These are phyloP conservation scores for Cystoisospora suis DNA, from an alignment of 169 alveolate genomes.

Conservation along the genomic window DNA sequence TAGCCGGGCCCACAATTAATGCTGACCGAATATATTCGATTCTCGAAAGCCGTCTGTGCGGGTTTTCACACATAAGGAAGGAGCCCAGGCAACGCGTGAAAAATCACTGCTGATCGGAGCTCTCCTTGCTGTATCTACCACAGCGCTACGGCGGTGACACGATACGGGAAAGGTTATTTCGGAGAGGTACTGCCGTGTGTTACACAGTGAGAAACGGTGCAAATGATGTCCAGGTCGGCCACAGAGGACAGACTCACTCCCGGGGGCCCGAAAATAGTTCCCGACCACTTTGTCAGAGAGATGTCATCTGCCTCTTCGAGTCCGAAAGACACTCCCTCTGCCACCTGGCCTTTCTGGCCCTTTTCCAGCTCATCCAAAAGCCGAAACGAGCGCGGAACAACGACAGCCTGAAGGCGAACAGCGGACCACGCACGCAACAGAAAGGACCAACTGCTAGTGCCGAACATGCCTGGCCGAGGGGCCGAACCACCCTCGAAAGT, in stretches of 20 bases:
- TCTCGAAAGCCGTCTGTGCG: conserved; percentile 94
- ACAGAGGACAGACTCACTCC: conserved; percentile 84
- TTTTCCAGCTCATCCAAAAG: conserved; percentile 95
- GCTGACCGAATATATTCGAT: conserved; percentile 92
- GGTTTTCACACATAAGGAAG: too few relatives aligned
- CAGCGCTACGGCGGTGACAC: too few relatives aligned
- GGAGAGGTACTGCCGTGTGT: too few relatives aligned
- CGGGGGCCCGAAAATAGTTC: conserved; percentile 94
- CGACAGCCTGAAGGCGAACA: conserved; percentile 69
- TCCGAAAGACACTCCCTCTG: conserved; percentile 96
- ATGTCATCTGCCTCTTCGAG: conserved; percentile 93
- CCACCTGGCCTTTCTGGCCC: conserved; percentile 96
- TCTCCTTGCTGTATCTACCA: too few relatives aligned
- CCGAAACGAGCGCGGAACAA: conserved; percentile 96
- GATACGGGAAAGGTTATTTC: too few relatives aligned
- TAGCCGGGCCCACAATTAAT: conserved; percentile 93
- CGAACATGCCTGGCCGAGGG: too few relatives aligned
- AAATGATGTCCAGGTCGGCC: too few relatives aligned
- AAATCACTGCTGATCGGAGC: too few relatives aligned
- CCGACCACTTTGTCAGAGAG: conserved; percentile 92
- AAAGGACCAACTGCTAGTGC: too few relatives aligned
- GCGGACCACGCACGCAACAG: not conserved
- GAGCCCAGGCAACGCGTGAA: too few relatives aligned
- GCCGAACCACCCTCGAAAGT: too few relatives aligned
- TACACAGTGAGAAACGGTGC: too few relatives aligned